phyloP scores from a whole-genome alignment of 164 flowering plant species.

The Echeveria elegans region DNA sequence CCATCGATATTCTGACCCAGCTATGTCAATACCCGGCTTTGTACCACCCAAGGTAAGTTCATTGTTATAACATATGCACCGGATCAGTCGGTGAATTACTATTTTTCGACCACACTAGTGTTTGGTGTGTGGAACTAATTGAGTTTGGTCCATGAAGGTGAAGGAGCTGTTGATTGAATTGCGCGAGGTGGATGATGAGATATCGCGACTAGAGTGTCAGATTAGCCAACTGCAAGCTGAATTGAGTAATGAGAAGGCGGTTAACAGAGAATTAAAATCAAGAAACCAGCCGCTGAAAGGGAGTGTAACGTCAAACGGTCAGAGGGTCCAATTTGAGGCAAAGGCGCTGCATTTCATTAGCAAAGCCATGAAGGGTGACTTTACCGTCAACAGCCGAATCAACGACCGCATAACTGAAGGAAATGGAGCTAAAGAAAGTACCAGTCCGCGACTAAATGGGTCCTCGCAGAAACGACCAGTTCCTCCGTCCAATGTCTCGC shows the following conservation, averaged over 20 bases:
- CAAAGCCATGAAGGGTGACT: slow-evolving; percentile 80
- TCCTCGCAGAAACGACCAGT: neutral
- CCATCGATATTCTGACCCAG: slow-evolving; percentile 23
- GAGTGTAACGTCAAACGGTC: slow-evolving; percentile 6
- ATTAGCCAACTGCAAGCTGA: slow-evolving; percentile 38
- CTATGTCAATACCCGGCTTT: slow-evolving; percentile 39
- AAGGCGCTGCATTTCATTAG: slow-evolving; percentile 80
- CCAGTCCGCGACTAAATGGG: neutral
- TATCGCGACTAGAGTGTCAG: slow-evolving; percentile 52
- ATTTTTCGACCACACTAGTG: neutral
- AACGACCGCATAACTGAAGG: slow-evolving; percentile 22
- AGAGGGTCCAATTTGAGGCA: slow-evolving; percentile 44
- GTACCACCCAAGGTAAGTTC: slow-evolving; percentile 64
- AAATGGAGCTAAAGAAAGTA: slow-evolving; percentile 22
- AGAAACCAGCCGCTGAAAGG: slow-evolving; percentile 18
- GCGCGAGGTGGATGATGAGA: slow-evolving; percentile 76
- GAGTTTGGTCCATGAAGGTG: slow-evolving; percentile 23
- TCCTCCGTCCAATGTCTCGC: neutral
- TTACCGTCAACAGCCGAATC: slow-evolving; percentile 18
- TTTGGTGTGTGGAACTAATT: neutral
- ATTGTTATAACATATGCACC: neutral
- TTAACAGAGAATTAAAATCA: slow-evolving; percentile 23
- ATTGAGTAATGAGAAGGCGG: slow-evolving; percentile 32
- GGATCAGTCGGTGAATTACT: neutral
- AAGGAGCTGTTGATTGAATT: slow-evolving; percentile 67